Conservation (phyloP, 805 yeast genomes). For the Yueomyces sp. region DNA sequence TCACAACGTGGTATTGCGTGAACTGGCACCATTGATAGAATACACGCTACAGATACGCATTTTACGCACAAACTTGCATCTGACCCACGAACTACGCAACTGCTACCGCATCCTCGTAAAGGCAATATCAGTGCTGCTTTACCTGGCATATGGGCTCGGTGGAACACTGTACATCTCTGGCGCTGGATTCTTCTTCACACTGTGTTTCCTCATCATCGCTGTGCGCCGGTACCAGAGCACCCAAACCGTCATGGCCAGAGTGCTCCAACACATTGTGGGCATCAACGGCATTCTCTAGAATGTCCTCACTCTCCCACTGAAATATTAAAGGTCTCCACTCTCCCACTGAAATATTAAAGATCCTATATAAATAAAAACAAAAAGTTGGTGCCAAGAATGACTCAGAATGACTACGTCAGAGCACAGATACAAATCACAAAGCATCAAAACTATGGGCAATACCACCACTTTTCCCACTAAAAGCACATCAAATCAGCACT, state of each 20-base stretch:
- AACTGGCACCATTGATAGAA: conserved; percentile 11
- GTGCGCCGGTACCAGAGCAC: conserved; percentile 16
- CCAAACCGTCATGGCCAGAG: conserved; percentile 9
- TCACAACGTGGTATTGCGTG: conserved; percentile 20
- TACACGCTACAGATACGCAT: background rate
- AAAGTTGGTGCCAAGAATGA: no score
- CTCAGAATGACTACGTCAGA: no score
- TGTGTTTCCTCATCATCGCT: conserved; percentile 17
- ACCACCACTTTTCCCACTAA: no score
- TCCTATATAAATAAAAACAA: no score
- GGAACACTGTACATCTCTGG: conserved; percentile 19
- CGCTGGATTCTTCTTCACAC: conserved; percentile 19
- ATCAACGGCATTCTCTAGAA: conserved; percentile 6
- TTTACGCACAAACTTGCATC: no score
- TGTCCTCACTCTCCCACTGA: background rate
- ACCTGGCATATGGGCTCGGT: conserved; percentile 16
- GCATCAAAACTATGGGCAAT: no score
- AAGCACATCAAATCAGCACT: no score
- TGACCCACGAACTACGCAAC: no score
- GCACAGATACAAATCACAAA: no score
- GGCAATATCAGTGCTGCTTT: background rate
- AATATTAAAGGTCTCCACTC: background rate
- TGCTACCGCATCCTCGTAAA: background rate
- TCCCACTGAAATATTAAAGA: no score
- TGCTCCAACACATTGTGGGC: conserved; percentile 5